Base-by-base conservation (phyloP, 768 basidiomycete genomes). In the Dacryopinax primogenitus region DNA sequence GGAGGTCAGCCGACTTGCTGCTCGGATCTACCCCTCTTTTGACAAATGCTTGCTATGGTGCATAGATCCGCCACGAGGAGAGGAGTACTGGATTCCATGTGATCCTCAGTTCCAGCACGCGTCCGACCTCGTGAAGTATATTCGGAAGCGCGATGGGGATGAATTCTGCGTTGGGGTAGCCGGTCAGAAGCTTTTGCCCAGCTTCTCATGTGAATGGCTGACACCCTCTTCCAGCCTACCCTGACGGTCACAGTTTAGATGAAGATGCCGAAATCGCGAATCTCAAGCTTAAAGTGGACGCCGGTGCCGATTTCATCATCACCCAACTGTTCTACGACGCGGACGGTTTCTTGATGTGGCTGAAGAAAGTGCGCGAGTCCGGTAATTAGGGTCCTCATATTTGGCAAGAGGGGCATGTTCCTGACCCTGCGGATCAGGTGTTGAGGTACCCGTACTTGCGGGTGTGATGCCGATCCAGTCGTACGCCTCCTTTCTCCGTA, bases 401-500 rank as follows among this genome's bases (percentile, higher is more conserved):
- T 62, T 33, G 21, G 16, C 33, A 35, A 16, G 21, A 65, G 21
- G 33, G 61, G 45, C 44, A 32, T 37, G n/a, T 30, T 1, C 34
- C 26, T 62, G 12, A 63, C 33, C 63, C 26, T 64, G 13, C 68
- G 71, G 33, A 73, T 58, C 71, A 94, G 96, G 94, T 33, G 92
- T 99, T 71, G 81, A 75, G 0, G 83, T 93, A 1, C 95, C 96
- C 0, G 84, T 99, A 69, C 87, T 99, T 67, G 92, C 96, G 9
- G 92, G 94, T 12, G 84, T 98, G 64, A 96, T 98, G 93, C 95
- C 96, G 0, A 92, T 99, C 65, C 96, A 98, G 72, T 97, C 90
- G 26, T 95, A 93, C 73, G 84, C 87, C 2, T 96, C 96, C 0
- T 98, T 99, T 76, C 78, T 88, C 47, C 86, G 96, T 51, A 79